These are phyloP conservation scores for Meira miltonrushii DNA, from an alignment of 1,284 basidiomycete species.

Conservation along the genomic window DNA sequence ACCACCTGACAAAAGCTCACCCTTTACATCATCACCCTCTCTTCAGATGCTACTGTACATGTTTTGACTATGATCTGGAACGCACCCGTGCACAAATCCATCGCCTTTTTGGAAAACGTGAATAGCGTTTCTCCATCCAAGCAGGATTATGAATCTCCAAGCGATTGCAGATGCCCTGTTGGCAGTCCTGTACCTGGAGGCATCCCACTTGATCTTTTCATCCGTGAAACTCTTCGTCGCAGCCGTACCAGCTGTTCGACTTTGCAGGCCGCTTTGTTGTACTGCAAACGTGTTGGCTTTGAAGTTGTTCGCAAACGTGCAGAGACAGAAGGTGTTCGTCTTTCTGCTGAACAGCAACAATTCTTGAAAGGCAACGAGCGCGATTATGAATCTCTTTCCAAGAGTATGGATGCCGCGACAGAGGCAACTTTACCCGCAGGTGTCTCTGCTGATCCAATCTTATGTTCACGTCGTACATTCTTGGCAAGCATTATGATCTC, in stretches of 20 bases:
- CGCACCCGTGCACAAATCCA: slow-evolving; percentile 13
- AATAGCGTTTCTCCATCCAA: slow-evolving; percentile 5
- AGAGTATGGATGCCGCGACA: slow-evolving; percentile 16
- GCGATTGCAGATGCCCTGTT: slow-evolving; percentile 6
- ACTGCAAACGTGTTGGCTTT: slow-evolving; percentile 28
- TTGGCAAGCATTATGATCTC: slow-evolving; percentile 80
- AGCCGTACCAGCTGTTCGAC: slow-evolving; percentile 47
- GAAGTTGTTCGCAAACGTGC: slow-evolving; percentile 4
- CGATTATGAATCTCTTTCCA: not conserved
- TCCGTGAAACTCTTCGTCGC: slow-evolving; percentile 48
- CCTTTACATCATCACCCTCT: slow-evolving; percentile 1
- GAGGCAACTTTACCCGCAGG: slow-evolving; percentile 59
- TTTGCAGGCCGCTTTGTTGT: slow-evolving; percentile 46
- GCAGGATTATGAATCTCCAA: slow-evolving; percentile 10
- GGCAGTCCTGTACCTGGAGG: slow-evolving; percentile 14
- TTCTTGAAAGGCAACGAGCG: not conserved
- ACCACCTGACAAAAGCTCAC: not conserved
- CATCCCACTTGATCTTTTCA: slow-evolving; percentile 42
- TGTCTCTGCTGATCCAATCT: not conserved
- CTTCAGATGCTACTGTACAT: slow-evolving; percentile 24
- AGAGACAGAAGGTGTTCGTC: not conserved
- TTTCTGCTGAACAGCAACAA: not conserved
- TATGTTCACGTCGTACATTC: slow-evolving; percentile 77
- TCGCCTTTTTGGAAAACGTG: slow-evolving; percentile 5
- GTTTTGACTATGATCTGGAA: slow-evolving; percentile 35